These are phyloP conservation scores for Boletus insuetus DNA, from an alignment of 768 basidiomycete species.

Conservation along the genomic window DNA sequence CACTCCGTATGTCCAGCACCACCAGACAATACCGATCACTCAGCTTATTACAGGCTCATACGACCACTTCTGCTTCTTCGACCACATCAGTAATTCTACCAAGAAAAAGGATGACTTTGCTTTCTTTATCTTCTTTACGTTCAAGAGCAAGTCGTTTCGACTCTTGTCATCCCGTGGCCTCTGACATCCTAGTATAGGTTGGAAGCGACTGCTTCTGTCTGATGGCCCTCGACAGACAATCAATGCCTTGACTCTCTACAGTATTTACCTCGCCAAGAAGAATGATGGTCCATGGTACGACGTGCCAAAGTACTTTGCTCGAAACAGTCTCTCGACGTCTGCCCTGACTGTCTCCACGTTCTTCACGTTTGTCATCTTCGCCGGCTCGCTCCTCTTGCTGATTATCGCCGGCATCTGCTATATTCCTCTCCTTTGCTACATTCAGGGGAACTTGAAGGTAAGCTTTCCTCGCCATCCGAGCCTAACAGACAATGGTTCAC, in stretches of 20 bases:
- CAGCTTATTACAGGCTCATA: slow-evolving; percentile 65
- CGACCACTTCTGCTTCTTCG: slow-evolving; percentile 97
- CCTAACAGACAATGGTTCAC: not conserved
- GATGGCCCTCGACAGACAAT: slow-evolving; percentile 97
- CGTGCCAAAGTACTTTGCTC: slow-evolving; percentile 73
- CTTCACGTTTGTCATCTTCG: slow-evolving; percentile 87
- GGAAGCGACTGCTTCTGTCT: slow-evolving; percentile 86
- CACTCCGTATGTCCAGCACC: slow-evolving; percentile 64
- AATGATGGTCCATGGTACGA: slow-evolving; percentile 60
- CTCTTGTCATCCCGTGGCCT: not conserved
- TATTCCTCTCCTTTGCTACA: slow-evolving; percentile 91
- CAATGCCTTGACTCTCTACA: slow-evolving; percentile 95
- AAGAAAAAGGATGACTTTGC: slow-evolving; percentile 97
- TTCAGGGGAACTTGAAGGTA: slow-evolving; percentile 96
- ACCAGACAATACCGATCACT: not conserved
- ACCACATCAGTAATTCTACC: slow-evolving; percentile 92
- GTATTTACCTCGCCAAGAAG: slow-evolving; percentile 68
- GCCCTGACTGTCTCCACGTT: slow-evolving; percentile 85
- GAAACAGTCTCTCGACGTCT: slow-evolving; percentile 74
- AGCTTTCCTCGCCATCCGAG: slow-evolving; percentile 4
- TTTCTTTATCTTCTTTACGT: slow-evolving; percentile 98
- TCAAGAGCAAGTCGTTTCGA: slow-evolving; percentile 73
- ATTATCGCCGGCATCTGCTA: slow-evolving; percentile 85
- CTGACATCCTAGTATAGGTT: slow-evolving; percentile 43
- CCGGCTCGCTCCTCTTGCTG: slow-evolving; percentile 77